These are phyloP conservation scores for Durusdinium trenchii DNA, from an alignment of 73 alveolate genomes.

Conservation along the genomic window DNA sequence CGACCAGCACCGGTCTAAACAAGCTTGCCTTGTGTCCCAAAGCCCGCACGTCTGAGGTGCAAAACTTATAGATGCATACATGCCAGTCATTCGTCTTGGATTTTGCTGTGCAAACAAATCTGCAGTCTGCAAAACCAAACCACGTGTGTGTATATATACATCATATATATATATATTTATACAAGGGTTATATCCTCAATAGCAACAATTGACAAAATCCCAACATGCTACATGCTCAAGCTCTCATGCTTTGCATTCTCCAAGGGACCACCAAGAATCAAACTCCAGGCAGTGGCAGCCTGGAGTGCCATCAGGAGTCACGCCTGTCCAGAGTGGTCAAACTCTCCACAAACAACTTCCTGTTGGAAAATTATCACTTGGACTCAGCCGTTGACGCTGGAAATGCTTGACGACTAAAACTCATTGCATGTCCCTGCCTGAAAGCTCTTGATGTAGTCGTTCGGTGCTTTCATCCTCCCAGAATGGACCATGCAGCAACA, in stretches of 20 bases:
- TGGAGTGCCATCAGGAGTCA: conserved; percentile 68
- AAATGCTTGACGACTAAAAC: not conserved
- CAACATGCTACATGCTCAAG: not conserved
- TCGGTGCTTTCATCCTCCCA: conserved; percentile 66
- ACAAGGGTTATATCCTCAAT: too few relatives aligned
- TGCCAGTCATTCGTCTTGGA: too few relatives aligned
- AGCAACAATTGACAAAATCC: too few relatives aligned
- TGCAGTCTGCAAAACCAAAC: too few relatives aligned
- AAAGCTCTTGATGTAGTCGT: conserved; percentile 54
- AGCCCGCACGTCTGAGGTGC: not conserved
- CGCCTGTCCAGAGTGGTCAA: not conserved
- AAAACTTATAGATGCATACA: not conserved
- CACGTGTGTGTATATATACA: too few relatives aligned
- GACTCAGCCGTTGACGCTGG: not conserved
- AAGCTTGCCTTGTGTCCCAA: not conserved
- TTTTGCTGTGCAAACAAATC: too few relatives aligned
- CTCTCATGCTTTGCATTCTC: not conserved
- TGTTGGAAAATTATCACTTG: too few relatives aligned
- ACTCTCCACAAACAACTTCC: not conserved
- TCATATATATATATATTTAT: too few relatives aligned
- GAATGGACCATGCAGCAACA: too few relatives aligned
- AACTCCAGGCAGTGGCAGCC: conserved; percentile 95
- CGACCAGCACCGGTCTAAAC: too few relatives aligned
- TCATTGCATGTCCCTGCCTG: not conserved
- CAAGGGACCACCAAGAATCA: conserved; percentile 81